Conservation (phyloP, 1,284 basidiomycete species). For the Puccinia hordei region DNA sequence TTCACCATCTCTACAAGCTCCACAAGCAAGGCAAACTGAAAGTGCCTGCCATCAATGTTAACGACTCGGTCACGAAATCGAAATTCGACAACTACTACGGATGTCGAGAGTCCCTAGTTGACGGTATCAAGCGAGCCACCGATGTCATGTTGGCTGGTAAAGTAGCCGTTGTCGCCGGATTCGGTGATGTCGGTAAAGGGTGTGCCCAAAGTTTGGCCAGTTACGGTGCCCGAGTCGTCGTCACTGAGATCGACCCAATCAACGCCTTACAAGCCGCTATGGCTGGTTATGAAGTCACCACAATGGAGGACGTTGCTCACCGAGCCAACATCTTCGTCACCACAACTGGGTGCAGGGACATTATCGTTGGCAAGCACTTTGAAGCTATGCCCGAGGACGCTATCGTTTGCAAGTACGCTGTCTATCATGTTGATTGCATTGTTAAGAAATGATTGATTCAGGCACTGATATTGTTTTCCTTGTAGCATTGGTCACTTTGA, state of each 20-base stretch:
- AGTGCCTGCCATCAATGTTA: conserved; percentile 99
- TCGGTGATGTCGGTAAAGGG: conserved; percentile 99
- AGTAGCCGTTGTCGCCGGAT: conserved; percentile 97
- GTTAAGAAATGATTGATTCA: not conserved
- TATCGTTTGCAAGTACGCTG: conserved; percentile 88
- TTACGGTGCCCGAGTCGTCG: conserved; percentile 91
- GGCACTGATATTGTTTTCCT: conserved; percentile 4
- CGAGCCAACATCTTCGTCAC: conserved; percentile 93
- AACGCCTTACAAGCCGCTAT: conserved; percentile 99
- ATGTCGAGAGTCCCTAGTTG: conserved; percentile 98
- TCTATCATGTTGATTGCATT: not conserved
- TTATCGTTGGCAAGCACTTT: conserved; percentile 93
- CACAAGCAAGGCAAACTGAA: conserved; percentile 94
- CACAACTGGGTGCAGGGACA: conserved; percentile 98
- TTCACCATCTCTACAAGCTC: conserved; percentile 97
- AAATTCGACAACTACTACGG: conserved; percentile 94
- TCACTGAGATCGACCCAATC: conserved; percentile 99
- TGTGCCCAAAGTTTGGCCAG: conserved; percentile 96
- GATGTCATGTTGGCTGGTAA: conserved; percentile 99
- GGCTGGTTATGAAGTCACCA: conserved; percentile 98
- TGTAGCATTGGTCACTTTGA: conserved; percentile 94
- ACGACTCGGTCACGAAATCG: conserved; percentile 98
- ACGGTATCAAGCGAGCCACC: conserved; percentile 99
- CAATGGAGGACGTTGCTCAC: conserved; percentile 94
- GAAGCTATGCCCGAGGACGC: conserved; percentile 94